Evolutionary conservation across 2,329 filamentous ascomycete genomes (phyloP).

Genomic region (Colletotrichum sublineola): DNA sequence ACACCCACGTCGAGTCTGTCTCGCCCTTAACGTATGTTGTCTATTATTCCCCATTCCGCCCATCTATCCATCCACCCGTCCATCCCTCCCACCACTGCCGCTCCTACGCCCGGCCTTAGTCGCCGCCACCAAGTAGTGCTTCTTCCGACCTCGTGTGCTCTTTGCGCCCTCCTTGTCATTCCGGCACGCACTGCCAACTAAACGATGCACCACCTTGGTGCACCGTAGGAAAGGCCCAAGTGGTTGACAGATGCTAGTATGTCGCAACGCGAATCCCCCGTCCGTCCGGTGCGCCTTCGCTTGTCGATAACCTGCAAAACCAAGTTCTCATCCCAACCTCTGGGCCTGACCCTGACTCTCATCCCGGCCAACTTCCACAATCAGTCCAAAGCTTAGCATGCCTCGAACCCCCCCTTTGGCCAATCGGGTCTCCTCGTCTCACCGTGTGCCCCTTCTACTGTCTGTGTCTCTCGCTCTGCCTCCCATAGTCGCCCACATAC

Average conservation of each 20-base stretch:
- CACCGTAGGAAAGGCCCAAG: not conserved
- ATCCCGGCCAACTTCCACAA: constrained; percentile 16
- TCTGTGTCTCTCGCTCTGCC: not conserved
- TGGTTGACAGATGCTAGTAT: not conserved
- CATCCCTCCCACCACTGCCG: not conserved
- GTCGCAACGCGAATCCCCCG: not conserved
- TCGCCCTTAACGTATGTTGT: no score
- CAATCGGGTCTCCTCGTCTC: not conserved
- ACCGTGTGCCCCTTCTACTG: not conserved
- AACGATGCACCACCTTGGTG: no score
- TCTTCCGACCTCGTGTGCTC: not conserved
- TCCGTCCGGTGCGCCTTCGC: not conserved
- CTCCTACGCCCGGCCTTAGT: constrained; percentile 2
- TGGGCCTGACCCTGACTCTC: constrained; percentile 30
- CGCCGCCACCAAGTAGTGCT: not conserved
- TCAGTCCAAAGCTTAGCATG: constrained; percentile 19
- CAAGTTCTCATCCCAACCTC: constrained; percentile 2
- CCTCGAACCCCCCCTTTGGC: not conserved
- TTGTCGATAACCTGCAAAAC: not conserved
- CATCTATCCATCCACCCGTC: not conserved
- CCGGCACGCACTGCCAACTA: not conserved
- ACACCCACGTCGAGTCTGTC: constrained; percentile 4
- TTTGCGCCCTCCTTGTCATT: not conserved
- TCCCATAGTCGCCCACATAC: constrained; percentile 16
- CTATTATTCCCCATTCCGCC: no score